A percentile compares a stretch with the other conserved stretches of the same genome.
phyloP scores from a whole-genome alignment of 371 early-diverging fungal genomes.

The Mortierella sp. region DNA sequence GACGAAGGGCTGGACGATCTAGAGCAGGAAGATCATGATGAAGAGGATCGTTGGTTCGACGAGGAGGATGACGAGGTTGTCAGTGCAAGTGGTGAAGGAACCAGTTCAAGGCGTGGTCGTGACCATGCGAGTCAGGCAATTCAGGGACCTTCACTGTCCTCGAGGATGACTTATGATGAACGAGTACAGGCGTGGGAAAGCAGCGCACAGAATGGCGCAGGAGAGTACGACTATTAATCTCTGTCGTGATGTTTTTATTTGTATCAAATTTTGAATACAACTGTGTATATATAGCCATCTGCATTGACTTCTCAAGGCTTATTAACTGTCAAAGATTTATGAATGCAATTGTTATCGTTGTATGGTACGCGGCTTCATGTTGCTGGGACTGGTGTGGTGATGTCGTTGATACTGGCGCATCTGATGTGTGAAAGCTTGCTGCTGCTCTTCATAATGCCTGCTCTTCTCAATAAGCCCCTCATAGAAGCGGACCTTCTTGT shows the following conservation, averaged over 20 bases:
- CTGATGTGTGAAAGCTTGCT: slow-evolving; percentile 2
- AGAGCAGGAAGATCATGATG: slow-evolving; percentile 43
- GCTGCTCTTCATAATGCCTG: slow-evolving; percentile 18
- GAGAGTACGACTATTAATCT: slow-evolving; percentile 43
- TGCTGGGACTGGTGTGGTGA: slow-evolving; percentile 2
- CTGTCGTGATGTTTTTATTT: no score
- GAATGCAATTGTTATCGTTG: background rate
- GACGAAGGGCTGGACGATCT: slow-evolving; percentile 52
- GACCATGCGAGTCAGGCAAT: background rate
- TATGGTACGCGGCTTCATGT: background rate
- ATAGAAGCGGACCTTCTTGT: slow-evolving; percentile 34
- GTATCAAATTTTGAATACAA: background rate
- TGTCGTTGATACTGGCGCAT: slow-evolving; percentile 4
- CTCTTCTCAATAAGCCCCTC: slow-evolving; percentile 33
- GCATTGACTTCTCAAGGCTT: no score
- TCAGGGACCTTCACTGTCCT: background rate
- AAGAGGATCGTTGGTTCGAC: slow-evolving; percentile 49
- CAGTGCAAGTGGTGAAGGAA: background rate
- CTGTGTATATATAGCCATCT: background rate
- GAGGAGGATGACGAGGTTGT: slow-evolving; percentile 38
- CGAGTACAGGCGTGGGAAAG: slow-evolving; percentile 40
- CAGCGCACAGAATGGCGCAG: slow-evolving; percentile 43
- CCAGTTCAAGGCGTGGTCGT: no score
- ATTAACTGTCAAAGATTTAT: no score
- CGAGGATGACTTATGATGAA: slow-evolving; percentile 32